Evolutionary conservation across 257 asterid species (phyloP).

Genomic region (Lycium ferocissimum): DNA sequence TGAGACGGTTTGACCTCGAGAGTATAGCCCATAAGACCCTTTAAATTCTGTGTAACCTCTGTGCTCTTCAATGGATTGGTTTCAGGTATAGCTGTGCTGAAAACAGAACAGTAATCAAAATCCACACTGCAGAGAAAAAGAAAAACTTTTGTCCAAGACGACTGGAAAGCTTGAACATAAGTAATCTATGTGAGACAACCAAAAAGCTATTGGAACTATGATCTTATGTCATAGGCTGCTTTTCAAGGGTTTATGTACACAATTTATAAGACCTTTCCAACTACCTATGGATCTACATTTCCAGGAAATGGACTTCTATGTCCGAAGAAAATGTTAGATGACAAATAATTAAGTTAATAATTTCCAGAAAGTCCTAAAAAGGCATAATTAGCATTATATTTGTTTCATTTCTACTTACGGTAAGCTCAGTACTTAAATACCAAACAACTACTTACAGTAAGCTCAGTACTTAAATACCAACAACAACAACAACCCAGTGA

Average conservation of each 20-base stretch:
- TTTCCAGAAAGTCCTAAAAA: not conserved
- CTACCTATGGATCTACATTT: constrained; percentile 5
- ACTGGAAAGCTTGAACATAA: not conserved
- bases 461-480: no score
- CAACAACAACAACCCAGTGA: no score
- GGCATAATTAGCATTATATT: not conserved
- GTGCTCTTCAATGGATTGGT: constrained; percentile 60
- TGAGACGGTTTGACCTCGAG: constrained; percentile 76
- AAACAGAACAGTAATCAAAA: constrained; percentile 42
- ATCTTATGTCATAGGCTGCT: not conserved
- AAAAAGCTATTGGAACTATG: not conserved
- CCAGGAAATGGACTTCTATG: not conserved
- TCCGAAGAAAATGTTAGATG: not conserved
- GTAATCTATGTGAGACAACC: not conserved
- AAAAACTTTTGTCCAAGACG: not conserved
- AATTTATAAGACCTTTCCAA: constrained; percentile 12
- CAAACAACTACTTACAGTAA: not conserved
- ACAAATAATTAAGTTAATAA: not conserved
- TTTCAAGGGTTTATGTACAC: constrained; percentile 14
- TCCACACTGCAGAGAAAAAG: constrained; percentile 9
- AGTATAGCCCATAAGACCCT: constrained; percentile 73
- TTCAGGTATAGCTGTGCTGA: constrained; percentile 51
- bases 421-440: not conserved
- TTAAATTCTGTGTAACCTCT: constrained; percentile 76
- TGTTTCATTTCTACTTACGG: not conserved